Evolutionary conservation across 179 eudicot genomes (phyloP).

Genomic region (Dionaea muscipula): DNA sequence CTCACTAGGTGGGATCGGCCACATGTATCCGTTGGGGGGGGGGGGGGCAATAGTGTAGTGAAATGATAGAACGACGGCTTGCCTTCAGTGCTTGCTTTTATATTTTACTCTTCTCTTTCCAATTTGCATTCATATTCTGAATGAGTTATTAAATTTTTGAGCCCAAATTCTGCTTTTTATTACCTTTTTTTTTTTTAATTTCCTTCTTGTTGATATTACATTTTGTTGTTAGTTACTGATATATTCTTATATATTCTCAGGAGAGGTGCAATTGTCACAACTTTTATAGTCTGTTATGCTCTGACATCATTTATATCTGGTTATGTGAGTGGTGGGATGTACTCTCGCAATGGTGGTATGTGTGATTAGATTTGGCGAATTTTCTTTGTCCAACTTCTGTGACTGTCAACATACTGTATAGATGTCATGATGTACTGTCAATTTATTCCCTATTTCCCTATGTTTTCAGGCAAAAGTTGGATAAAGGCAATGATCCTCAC

Average conservation of each 20-base stretch:
- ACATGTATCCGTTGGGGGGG: too few relatives aligned
- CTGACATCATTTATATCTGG: slow-evolving; percentile 57
- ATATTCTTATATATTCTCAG: slow-evolving; percentile 14
- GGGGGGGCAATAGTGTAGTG: too few relatives aligned
- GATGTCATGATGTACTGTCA: neutral
- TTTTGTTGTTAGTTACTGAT: neutral
- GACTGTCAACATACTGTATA: neutral
- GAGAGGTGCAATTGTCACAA: slow-evolving; percentile 64
- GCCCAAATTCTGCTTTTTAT: too few relatives aligned
- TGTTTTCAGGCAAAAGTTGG: slow-evolving; percentile 46
- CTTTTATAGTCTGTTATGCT: slow-evolving; percentile 57
- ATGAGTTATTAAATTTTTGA: too few relatives aligned
- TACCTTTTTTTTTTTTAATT: too few relatives aligned
- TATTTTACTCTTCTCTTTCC: too few relatives aligned
- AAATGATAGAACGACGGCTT: too few relatives aligned
- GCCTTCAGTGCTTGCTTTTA: too few relatives aligned
- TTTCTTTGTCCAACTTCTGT: neutral
- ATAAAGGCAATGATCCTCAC: slow-evolving; percentile 53
- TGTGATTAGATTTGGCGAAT: neutral
- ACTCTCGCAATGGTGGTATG: slow-evolving; percentile 62
- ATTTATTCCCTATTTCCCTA: neutral
- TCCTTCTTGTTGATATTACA: too few relatives aligned
- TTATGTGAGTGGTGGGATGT: slow-evolving; percentile 64
- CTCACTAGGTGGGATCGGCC: too few relatives aligned
- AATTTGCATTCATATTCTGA: too few relatives aligned